A percentile compares a stretch with the other conserved stretches of the same genome.
These are phyloP conservation scores for Coniosporium tulheliwenetii DNA, from an alignment of 2,329 filamentous ascomycete species.

Conservation along the genomic window DNA sequence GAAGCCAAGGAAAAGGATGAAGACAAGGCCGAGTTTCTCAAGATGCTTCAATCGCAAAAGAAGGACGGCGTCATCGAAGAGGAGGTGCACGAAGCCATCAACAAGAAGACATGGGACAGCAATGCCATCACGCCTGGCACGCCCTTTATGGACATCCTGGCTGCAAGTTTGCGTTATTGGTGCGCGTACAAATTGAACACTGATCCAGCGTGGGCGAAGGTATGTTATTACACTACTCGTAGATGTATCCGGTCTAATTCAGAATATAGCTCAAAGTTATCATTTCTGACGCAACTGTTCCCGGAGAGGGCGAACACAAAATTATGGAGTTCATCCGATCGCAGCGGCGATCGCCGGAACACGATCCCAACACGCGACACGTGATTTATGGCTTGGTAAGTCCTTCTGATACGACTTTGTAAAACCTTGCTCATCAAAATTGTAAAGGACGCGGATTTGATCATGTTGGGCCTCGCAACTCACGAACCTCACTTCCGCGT, in stretches of 20 bases:
- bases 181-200: slow-evolving; percentile 95
- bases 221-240: slow-evolving; percentile 8
- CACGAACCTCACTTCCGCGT: slow-evolving; percentile 97
- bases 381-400: slow-evolving; percentile 78
- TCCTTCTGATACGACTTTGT: slow-evolving; percentile 1
- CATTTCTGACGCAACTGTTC: slow-evolving; percentile 95
- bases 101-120: slow-evolving; percentile 86
- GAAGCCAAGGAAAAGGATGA: slow-evolving; percentile 90
- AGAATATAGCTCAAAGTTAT: slow-evolving; percentile 64
- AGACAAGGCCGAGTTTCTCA: slow-evolving; percentile 76
- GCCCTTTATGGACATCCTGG: slow-evolving; percentile 95
- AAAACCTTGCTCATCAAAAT: slow-evolving; percentile 9
- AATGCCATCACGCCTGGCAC: slow-evolving; percentile 88
- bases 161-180: slow-evolving; percentile 85
- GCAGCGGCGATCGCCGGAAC: slow-evolving; percentile 75
- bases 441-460: slow-evolving; percentile 70
- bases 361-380: slow-evolving; percentile 92
- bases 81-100: slow-evolving; percentile 35
- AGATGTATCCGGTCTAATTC: no score
- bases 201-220: slow-evolving; percentile 83
- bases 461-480: slow-evolving; percentile 93
- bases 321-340: slow-evolving; percentile 98
- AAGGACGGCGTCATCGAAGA: slow-evolving; percentile 14
- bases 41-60: slow-evolving; percentile 59
- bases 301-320: slow-evolving; percentile 96